phyloP scores from a whole-genome alignment of 1,284 basidiomycete species.

The Mycosarcoma mackinlayi region DNA sequence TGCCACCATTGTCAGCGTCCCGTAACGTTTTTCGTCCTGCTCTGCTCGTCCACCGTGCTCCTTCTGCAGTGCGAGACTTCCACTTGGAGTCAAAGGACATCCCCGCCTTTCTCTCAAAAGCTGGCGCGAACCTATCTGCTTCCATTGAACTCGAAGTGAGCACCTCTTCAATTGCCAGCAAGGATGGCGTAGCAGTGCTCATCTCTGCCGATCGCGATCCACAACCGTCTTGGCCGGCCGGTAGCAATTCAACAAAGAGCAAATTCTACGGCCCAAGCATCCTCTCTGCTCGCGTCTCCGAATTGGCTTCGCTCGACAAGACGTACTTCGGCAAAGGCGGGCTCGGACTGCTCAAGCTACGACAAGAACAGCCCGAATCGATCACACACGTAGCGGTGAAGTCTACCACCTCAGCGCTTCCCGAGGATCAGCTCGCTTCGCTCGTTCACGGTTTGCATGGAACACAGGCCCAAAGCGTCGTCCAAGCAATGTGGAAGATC shows the following conservation, averaged over 20 bases:
- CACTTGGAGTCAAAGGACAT: slow-evolving; percentile 41
- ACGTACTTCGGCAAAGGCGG: slow-evolving; percentile 46
- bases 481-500: slow-evolving; percentile 36
- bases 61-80: slow-evolving; percentile 21
- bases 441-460: slow-evolving; percentile 24
- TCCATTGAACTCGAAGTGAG: slow-evolving; percentile 10
- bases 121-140: slow-evolving; percentile 6
- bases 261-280: slow-evolving; percentile 45
- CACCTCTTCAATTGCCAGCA: not conserved
- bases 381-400: slow-evolving; percentile 10
- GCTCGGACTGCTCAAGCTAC: slow-evolving; percentile 41
- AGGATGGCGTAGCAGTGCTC: slow-evolving; percentile 38
- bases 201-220: slow-evolving; percentile 47
- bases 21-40: not conserved
- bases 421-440: not conserved
- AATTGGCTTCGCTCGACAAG: slow-evolving; percentile 18
- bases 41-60: not conserved
- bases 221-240: slow-evolving; percentile 23
- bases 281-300: slow-evolving; percentile 20
- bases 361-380: not conserved
- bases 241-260: not conserved
- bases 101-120: slow-evolving; percentile 25
- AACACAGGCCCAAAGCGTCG: slow-evolving; percentile 5
- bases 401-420: slow-evolving; percentile 7
- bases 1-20: not conserved